Evolutionary conservation across 352 stramenopile species (phyloP), one percentile per base, ranked within the genome.

Genomic region (Phytopythium montanum): DNA sequence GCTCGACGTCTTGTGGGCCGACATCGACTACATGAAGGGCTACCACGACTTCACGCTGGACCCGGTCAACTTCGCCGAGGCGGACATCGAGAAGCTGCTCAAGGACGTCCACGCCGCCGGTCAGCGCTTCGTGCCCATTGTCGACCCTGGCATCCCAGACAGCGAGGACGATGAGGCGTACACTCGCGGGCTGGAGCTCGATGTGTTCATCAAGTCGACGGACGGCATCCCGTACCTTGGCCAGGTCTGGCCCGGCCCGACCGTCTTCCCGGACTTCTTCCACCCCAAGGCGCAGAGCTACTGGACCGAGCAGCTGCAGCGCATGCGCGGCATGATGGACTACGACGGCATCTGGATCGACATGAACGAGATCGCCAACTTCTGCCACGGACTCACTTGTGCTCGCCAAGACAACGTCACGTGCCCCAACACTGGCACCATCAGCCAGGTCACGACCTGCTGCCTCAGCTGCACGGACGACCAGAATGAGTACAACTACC

Each of bases 361-460:
- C 63, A 96, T 96, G 87, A 96, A 96, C 65, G 87, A 96, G 50
- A 61, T 90, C 6, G 79, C 81, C 16, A 92, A 89, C 64, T 93
- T 95, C 46, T 92, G 79, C 45, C 68, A 69, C 2, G 81, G 80
- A 5, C 72, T 60, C 1, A 61, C 39, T 19, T 87, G 76, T 50
- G 64, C 66, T 8, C 76, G 74, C 25, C 60, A 82, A 18, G 54
- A 63, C 2, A 60, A 29, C 45, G 63, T 66, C 5, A 69, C 68
- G 14, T 87, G 75, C 44, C 70, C 76, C 1, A 62, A 70, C 21
- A 73, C 55, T 1, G 69, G 62, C 42, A 68, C 36, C 25, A 75
- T 69, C 28, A 73, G 45, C 21, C 34, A 69, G 3, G 72, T 79
- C 25, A 82, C 73, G 31, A 79, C 60, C 9, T 88, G 78, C 59